Conservation (phyloP, 2,329 filamentous ascomycete genomes). For the Scedosporium aurantiacum region DNA sequence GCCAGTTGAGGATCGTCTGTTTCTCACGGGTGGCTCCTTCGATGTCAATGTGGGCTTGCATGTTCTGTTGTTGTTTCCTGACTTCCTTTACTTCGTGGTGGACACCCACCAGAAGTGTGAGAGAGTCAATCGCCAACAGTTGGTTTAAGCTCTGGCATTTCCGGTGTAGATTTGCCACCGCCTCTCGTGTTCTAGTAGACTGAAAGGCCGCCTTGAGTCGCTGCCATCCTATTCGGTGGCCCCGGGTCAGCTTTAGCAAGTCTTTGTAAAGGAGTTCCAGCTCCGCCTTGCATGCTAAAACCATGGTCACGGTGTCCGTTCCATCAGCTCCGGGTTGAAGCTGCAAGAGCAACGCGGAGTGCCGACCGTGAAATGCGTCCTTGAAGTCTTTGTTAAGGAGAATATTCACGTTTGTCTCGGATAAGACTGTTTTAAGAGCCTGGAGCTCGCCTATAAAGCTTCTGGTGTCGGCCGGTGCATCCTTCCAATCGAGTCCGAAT, state of each 20-base stretch:
- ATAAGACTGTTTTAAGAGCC: conserved; percentile 7
- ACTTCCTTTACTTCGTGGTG: conserved; percentile 10
- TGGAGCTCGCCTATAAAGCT: conserved; percentile 9
- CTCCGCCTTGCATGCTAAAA: not conserved
- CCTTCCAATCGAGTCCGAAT: conserved; percentile 10
- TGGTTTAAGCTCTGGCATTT: conserved; percentile 11
- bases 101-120: conserved; percentile 5
- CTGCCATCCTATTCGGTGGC: conserved; percentile 11
- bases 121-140: conserved; percentile 9
- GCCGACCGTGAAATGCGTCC: conserved; percentile 12
- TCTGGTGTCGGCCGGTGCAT: conserved; percentile 8
- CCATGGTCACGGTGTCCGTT: not conserved
- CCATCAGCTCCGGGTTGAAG: not conserved
- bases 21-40: not conserved
- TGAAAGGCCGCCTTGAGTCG: conserved; percentile 10
- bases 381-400: conserved; percentile 12
- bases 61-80: conserved; percentile 6
- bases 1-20: conserved; percentile 22
- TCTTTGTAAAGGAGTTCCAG: not conserved
- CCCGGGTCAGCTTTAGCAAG: conserved; percentile 2
- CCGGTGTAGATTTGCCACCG: conserved; percentile 10
- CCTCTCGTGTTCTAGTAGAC: conserved; percentile 7
- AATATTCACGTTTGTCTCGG: conserved; percentile 8
- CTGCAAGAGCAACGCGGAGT: conserved; percentile 11
- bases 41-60: not conserved